Evolutionary conservation across 345 rosid species (phyloP).

Genomic region (Pelargonium nanum): DNA sequence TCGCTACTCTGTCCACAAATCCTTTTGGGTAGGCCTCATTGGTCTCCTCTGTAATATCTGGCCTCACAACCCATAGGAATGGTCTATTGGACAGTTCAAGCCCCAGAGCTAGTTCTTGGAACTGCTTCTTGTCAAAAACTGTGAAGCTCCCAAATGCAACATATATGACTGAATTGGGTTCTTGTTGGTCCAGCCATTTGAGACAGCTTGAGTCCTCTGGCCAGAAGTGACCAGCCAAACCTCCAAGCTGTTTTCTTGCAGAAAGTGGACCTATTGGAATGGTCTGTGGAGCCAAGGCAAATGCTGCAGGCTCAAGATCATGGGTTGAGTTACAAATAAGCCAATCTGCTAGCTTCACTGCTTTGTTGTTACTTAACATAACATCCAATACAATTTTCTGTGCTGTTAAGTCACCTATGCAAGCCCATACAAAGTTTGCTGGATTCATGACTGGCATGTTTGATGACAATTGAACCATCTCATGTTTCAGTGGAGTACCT

Average conservation of each 20-base stretch:
- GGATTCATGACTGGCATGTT: slow-evolving; percentile 6
- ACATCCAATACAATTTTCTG: neutral
- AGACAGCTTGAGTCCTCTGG: slow-evolving; percentile 7
- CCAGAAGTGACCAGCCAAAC: slow-evolving; percentile 9
- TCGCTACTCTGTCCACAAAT: slow-evolving; percentile 14
- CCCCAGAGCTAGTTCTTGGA: slow-evolving; percentile 26
- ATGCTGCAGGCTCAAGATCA: neutral
- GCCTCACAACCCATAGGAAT: slow-evolving; percentile 25
- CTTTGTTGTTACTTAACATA: neutral
- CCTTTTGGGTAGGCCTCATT: slow-evolving; percentile 16
- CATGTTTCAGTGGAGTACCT: slow-evolving; percentile 10
- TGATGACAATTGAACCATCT: slow-evolving; percentile 9
- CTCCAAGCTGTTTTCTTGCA: slow-evolving; percentile 5
- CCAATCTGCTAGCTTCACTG: slow-evolving; percentile 4
- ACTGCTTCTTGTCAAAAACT: slow-evolving; percentile 13
- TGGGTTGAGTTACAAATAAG: slow-evolving; percentile 11
- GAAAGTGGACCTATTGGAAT: slow-evolving; percentile 9
- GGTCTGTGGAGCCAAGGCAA: neutral
- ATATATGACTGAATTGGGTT: slow-evolving; percentile 19
- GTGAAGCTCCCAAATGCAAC: slow-evolving; percentile 27
- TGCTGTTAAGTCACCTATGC: slow-evolving; percentile 8
- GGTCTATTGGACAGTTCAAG: slow-evolving; percentile 13
- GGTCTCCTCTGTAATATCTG: slow-evolving; percentile 2
- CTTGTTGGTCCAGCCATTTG: slow-evolving; percentile 14
- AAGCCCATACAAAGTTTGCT: slow-evolving; percentile 6